These are phyloP conservation scores for Lentinula boryana DNA, from an alignment of 768 basidiomycete species.

Conservation along the genomic window DNA sequence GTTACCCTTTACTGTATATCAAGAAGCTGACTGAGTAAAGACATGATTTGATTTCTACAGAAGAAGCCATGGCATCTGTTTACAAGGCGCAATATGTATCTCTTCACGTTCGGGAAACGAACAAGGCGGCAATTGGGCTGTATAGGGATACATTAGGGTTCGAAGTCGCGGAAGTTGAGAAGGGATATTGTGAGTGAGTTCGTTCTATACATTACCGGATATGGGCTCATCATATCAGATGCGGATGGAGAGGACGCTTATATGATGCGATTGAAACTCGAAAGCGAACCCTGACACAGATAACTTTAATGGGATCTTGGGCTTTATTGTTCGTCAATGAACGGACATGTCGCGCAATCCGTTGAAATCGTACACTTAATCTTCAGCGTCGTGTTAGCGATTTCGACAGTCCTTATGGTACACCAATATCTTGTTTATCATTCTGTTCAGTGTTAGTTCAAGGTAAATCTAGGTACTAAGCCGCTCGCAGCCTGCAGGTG, in stretches of 20 bases:
- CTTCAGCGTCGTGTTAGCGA: too few relatives aligned
- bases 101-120: conserved; percentile 92
- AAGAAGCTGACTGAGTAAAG: background rate
- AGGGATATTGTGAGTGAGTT: conserved; percentile 75
- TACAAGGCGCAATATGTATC: conserved; percentile 83
- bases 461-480: background rate
- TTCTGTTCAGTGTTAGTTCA: background rate
- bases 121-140: conserved; percentile 82
- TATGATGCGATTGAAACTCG: conserved; percentile 64
- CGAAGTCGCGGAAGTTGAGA: conserved; percentile 77
- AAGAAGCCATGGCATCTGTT: conserved; percentile 87
- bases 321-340: too few relatives aligned
- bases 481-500: too few relatives aligned
- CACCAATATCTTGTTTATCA: background rate
- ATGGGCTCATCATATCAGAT: conserved; percentile 38
- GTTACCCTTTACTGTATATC: conserved; percentile 19
- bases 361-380: too few relatives aligned
- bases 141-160: conserved; percentile 92
- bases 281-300: conserved; percentile 7
- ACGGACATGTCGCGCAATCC: too few relatives aligned
- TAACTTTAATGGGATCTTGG: background rate
- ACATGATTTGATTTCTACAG: conserved; percentile 29
- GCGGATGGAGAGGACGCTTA: conserved; percentile 87
- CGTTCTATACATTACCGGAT: background rate
- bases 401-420: too few relatives aligned